Percentiles rank a stretch among this genome's conserved stretches.
These are phyloP conservation scores for Zancudomyces culisetae DNA, from an alignment of 371 early-diverging fungal genomes.

Conservation along the genomic window DNA sequence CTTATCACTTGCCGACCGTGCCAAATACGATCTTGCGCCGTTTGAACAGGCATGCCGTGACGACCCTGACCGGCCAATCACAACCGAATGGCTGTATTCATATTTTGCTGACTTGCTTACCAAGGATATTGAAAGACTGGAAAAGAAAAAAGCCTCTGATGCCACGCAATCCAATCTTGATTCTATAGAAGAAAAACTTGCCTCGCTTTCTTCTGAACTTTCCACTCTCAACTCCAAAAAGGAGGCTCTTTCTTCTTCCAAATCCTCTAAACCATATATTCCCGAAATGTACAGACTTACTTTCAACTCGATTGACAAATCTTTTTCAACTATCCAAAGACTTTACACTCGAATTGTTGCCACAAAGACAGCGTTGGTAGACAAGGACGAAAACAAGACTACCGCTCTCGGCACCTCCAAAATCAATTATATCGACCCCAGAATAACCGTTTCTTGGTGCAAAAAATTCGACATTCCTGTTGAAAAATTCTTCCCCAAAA, in stretches of 20 bases:
- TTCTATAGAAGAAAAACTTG: constrained; percentile 17
- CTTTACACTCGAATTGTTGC: constrained; percentile 13
- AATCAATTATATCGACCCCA: constrained; percentile 95
- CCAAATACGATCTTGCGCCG: constrained; percentile 48
- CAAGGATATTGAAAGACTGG: constrained; percentile 37
- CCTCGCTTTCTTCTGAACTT: constrained; percentile 34
- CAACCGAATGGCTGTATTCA: constrained; percentile 54
- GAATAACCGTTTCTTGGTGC: constrained; percentile 90
- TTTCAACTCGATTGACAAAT: no score
- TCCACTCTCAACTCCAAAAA: constrained; percentile 14
- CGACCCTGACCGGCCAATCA: constrained; percentile 47
- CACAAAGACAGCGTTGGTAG: constrained; percentile 38
- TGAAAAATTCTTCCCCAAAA: constrained; percentile 81
- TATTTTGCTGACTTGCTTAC: constrained; percentile 34
- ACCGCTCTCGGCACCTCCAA: constrained; percentile 95
- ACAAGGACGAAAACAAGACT: constrained; percentile 86
- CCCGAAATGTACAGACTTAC: constrained; percentile 16
- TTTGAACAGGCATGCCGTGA: constrained; percentile 39
- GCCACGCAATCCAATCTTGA: constrained; percentile 27
- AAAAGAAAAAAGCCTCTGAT: constrained; percentile 35
- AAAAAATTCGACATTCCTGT: constrained; percentile 65
- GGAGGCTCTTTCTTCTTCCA: constrained; percentile 9
- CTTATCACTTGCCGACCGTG: constrained; percentile 49
- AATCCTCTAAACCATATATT: constrained; percentile 9
- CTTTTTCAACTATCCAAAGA: constrained; percentile 17